Evolutionary conservation across 2,329 filamentous ascomycete genomes (phyloP).

Genomic region (Fragosphaeria purpurea): DNA sequence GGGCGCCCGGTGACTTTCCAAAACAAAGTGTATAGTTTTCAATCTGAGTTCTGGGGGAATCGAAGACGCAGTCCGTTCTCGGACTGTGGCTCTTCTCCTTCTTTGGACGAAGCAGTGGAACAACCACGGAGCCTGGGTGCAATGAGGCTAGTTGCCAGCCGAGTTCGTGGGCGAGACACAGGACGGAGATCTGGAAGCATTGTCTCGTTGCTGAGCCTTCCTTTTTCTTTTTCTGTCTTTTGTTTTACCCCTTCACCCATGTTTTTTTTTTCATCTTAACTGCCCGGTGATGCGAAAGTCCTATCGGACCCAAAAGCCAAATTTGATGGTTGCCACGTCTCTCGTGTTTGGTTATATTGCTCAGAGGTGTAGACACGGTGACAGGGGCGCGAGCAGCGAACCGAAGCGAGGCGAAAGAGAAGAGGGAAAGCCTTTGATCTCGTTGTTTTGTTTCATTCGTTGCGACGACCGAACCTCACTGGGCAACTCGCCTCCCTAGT

Average conservation of each 20-base stretch:
- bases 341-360: too few species aligned
- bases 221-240: neutral
- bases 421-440: too few species aligned
- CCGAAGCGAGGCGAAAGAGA: too few species aligned
- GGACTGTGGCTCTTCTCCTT: constrained; percentile 9
- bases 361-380: neutral
- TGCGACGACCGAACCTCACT: neutral
- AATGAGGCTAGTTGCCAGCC: too few species aligned
- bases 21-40: constrained; percentile 25
- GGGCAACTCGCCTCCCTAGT: too few species aligned
- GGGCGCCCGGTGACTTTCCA: constrained; percentile 17
- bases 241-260: neutral
- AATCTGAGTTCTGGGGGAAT: constrained; percentile 25
- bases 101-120: neutral
- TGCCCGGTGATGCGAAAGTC: constrained; percentile 10
- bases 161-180: neutral
- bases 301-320: constrained; percentile 12
- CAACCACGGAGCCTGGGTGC: too few species aligned
- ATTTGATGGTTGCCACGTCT: constrained; percentile 8
- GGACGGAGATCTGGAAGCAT: neutral
- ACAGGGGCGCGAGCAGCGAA: neutral
- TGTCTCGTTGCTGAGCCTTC: neutral
- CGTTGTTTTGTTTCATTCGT: neutral
- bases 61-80: constrained; percentile 5
- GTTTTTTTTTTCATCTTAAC: neutral